Evolutionary conservation across 78 protist genomes (phyloP).

Genomic region (Mantamonas sphyraenae): DNA sequence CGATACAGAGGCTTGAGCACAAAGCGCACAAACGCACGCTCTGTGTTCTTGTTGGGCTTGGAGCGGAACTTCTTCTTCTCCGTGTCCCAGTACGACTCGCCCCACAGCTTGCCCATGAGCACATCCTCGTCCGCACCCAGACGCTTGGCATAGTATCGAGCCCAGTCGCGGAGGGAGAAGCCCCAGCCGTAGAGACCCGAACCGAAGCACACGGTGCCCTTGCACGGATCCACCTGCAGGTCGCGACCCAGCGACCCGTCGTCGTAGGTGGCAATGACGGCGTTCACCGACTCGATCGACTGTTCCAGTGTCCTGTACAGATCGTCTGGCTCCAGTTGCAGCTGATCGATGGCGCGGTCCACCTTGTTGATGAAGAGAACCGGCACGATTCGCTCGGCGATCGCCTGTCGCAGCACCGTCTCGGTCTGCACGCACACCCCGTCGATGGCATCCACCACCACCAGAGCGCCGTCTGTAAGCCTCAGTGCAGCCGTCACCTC

Average conservation of each 20-base stretch:
- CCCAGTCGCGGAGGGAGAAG: conserved; percentile 48
- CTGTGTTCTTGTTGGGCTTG: conserved; percentile 3
- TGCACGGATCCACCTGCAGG: conserved; percentile 13
- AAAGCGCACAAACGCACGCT: conserved; percentile 42
- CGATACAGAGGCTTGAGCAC: conserved; percentile 63
- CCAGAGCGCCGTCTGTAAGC: conserved; percentile 87
- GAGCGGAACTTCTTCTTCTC: conserved; percentile 37
- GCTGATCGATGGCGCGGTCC: conserved; percentile 49
- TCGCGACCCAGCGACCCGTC: conserved; percentile 44
- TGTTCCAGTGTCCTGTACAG: conserved; percentile 41
- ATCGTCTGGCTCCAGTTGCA: conserved; percentile 59
- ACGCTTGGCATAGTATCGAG: conserved; percentile 35
- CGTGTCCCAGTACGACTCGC: conserved; percentile 54
- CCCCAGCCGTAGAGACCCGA: conserved; percentile 75
- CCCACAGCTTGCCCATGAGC: conserved; percentile 47
- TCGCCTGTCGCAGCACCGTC: conserved; percentile 87
- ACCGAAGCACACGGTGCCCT: conserved; percentile 62
- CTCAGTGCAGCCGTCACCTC: conserved; percentile 89
- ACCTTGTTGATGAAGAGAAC: conserved; percentile 74
- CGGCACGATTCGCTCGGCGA: conserved; percentile 67
- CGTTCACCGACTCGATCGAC: conserved; percentile 77
- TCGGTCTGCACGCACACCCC: conserved; percentile 93
- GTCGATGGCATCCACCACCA: conserved; percentile 83
- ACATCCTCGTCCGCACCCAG: conserved; percentile 21
- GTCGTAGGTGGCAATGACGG: conserved; percentile 48